phyloP scores from a whole-genome alignment of 129 eudicot genomes.

The Flaveria trinervia region DNA sequence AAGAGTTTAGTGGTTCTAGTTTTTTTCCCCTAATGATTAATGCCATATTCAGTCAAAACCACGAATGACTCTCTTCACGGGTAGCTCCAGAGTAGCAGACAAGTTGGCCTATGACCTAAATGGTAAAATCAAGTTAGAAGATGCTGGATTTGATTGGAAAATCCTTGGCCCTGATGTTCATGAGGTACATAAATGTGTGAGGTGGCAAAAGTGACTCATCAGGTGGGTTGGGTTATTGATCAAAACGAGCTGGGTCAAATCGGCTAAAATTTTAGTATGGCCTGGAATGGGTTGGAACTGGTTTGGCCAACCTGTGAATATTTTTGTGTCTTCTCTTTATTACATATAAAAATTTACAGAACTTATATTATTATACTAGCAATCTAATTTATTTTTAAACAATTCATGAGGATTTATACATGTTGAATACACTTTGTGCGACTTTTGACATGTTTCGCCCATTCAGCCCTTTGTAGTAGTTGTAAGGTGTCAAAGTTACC shows the following conservation, averaged over 20 bases:
- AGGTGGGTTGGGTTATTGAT: not conserved
- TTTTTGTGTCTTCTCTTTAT: too few relatives aligned
- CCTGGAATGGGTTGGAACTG: not conserved
- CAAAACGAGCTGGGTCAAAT: not conserved
- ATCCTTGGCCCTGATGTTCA: slow-evolving; percentile 99
- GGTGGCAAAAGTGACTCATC: not conserved
- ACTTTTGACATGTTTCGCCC: not conserved
- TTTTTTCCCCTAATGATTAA: not conserved
- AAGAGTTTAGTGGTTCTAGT: not conserved
- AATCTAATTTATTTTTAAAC: not conserved
- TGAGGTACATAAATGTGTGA: slow-evolving; percentile 48
- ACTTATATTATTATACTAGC: not conserved
- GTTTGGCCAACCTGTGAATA: too few relatives aligned
- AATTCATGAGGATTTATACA: not conserved
- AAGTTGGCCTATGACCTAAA: slow-evolving; percentile 78
- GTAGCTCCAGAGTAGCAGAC: slow-evolving; percentile 94
- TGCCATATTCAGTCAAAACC: slow-evolving; percentile 66
- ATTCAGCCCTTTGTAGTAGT: not conserved
- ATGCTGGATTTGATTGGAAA: slow-evolving; percentile 99
- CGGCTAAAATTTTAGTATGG: not conserved
- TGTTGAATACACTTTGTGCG: not conserved
- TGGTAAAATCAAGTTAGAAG: slow-evolving; percentile 87
- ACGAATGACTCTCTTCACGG: slow-evolving; percentile 96
- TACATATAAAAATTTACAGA: too few relatives aligned
- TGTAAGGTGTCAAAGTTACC: not conserved